A percentile compares a stretch with the other conserved stretches of the same genome.
Conservation (phyloP, 2,329 filamentous ascomycete species). For the Gliomastix tumulicola region DNA sequence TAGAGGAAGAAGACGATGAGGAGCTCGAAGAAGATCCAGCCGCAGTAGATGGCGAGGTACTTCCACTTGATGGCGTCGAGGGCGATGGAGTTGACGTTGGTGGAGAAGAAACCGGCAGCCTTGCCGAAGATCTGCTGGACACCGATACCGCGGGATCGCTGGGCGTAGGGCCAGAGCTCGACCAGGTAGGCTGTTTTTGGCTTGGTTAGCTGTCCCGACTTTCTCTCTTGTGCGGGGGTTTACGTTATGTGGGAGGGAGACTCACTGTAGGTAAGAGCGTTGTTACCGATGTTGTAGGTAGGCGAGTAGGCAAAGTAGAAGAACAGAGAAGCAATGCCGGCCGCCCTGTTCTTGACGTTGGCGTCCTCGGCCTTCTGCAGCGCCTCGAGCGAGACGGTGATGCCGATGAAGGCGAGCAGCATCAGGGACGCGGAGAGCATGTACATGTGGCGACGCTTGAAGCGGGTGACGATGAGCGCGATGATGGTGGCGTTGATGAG, state of each 20-base stretch:
- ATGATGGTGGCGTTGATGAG: slow-evolving; percentile 32
- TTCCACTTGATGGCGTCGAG: slow-evolving; percentile 17
- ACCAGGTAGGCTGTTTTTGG: slow-evolving; percentile 29
- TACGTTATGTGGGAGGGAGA: slow-evolving; percentile 29
- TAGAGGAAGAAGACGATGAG: slow-evolving; percentile 31
- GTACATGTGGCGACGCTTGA: slow-evolving; percentile 42
- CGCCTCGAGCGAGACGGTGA: slow-evolving; percentile 40
- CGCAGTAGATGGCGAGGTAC: slow-evolving; percentile 26
- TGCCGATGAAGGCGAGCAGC: slow-evolving; percentile 42
- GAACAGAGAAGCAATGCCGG: slow-evolving; percentile 36
- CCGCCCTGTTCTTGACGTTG: slow-evolving; percentile 17
- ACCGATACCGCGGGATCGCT: slow-evolving; percentile 50
- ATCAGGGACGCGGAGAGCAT: slow-evolving; percentile 40
- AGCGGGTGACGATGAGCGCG: slow-evolving; percentile 35
- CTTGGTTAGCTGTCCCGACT: no score
- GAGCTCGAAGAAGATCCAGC: slow-evolving; percentile 16
- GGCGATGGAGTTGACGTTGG: slow-evolving; percentile 35
- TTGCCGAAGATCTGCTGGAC: slow-evolving; percentile 42
- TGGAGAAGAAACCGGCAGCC: slow-evolving; percentile 35
- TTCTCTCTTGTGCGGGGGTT: no score
- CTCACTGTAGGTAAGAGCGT: slow-evolving; percentile 51
- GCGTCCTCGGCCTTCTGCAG: slow-evolving; percentile 24
- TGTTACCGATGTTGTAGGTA: slow-evolving; percentile 54
- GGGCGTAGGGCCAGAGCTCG: slow-evolving; percentile 42
- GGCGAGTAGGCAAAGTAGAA: slow-evolving; percentile 50